These are phyloP conservation scores for Mycena pura DNA, from an alignment of 768 basidiomycete genomes.

Conservation along the genomic window DNA sequence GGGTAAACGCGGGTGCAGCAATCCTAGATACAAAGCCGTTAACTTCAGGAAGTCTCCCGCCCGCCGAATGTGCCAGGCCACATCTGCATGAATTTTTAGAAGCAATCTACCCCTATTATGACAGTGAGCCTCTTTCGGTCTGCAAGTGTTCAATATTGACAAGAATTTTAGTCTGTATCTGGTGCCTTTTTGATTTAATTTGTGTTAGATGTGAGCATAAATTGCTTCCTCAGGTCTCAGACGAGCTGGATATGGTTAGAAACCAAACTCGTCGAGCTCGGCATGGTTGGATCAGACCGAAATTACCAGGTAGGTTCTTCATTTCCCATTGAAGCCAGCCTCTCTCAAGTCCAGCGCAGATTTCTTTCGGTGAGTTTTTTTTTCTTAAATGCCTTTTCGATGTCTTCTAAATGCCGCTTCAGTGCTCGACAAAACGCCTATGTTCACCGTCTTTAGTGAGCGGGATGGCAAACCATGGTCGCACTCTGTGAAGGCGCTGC, in stretches of 20 bases:
- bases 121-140: constrained; percentile 51
- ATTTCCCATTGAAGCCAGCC: neutral
- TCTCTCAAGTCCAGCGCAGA: constrained; percentile 41
- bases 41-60: constrained; percentile 80
- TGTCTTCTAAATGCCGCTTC: neutral
- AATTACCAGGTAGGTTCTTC: constrained; percentile 66
- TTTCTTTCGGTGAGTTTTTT: constrained; percentile 62
- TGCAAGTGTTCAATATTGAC: too few relatives aligned
- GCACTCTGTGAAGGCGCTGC: constrained; percentile 82
- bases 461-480: constrained; percentile 76
- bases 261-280: constrained; percentile 85
- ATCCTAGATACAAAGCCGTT: constrained; percentile 87
- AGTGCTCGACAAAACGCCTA: constrained; percentile 87
- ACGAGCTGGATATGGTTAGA: constrained; percentile 92
- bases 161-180: constrained; percentile 89
- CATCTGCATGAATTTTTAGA: constrained; percentile 85
- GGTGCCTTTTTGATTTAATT: constrained; percentile 51
- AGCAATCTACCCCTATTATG: constrained; percentile 81
- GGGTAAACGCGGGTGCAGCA: constrained; percentile 48
- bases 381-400: neutral
- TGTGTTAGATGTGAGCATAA: too few relatives aligned
- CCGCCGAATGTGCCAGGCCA: constrained; percentile 83
- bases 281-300: constrained; percentile 75
- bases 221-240: constrained; percentile 67
- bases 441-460: constrained; percentile 87